Percentiles rank a stretch among this genome's conserved stretches.
phyloP scores from a whole-genome alignment of 1,284 basidiomycete genomes.

The Termitomyces sp. region DNA sequence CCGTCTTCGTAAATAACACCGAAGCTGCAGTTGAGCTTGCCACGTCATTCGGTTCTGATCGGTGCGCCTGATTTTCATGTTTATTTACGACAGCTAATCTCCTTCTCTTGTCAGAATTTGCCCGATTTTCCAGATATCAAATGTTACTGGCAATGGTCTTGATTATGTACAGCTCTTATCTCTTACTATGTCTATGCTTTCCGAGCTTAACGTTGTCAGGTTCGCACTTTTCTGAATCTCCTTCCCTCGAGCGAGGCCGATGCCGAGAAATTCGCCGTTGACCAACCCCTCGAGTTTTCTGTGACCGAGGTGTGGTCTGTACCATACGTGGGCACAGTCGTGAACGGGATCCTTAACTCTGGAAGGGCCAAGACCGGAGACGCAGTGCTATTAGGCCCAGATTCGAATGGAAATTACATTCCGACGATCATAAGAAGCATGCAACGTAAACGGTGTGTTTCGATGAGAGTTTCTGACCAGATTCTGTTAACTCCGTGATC shows the following conservation, averaged over 20 bases:
- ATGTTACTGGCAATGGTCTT: constrained; percentile 92
- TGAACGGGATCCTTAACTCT: constrained; percentile 85
- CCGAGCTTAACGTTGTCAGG: constrained; percentile 29
- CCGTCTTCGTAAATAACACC: constrained; percentile 69
- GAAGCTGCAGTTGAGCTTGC: constrained; percentile 80
- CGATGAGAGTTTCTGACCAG: not conserved
- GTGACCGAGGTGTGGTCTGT: constrained; percentile 86
- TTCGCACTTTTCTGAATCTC: constrained; percentile 83
- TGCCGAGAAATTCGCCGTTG: constrained; percentile 73
- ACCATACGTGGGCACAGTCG: constrained; percentile 93
- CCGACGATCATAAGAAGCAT: constrained; percentile 85
- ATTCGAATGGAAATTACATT: constrained; percentile 87
- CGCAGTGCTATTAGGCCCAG: constrained; percentile 83
- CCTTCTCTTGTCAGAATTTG: constrained; percentile 59
- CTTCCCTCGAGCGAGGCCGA: constrained; percentile 81
- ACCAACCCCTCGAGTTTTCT: constrained; percentile 87
- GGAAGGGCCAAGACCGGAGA: constrained; percentile 81
- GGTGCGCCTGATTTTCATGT: constrained; percentile 33
- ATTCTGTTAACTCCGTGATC: not conserved
- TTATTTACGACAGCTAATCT: not conserved
- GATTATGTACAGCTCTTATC: constrained; percentile 49
- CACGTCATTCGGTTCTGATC: constrained; percentile 64
- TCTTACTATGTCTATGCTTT: not conserved
- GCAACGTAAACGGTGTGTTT: constrained; percentile 79
- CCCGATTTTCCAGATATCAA: constrained; percentile 91